Evolutionary conservation across 352 stramenopile species (phyloP).

Genomic region (Pythium sukuiense): DNA sequence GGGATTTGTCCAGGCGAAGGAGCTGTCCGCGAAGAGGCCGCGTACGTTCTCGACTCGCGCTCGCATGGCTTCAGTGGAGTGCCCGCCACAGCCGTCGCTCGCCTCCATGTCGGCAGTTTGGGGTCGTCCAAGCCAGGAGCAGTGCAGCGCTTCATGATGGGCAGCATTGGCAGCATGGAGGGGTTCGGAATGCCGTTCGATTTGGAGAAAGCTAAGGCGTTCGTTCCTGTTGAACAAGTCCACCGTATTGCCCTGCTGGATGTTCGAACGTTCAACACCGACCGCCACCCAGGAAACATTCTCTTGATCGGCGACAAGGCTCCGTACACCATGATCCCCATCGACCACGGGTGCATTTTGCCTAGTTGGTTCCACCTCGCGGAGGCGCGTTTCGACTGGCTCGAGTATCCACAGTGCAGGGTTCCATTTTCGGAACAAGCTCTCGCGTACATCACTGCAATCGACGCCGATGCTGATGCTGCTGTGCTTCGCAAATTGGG

Average conservation of each 20-base stretch:
- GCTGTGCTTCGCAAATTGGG: conserved; percentile 48
- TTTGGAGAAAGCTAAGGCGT: conserved; percentile 50
- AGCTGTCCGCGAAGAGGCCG: conserved; percentile 71
- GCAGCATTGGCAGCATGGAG: conserved; percentile 76
- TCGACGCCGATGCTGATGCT: conserved; percentile 57
- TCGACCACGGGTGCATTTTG: conserved; percentile 77
- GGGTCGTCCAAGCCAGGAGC: conserved; percentile 60
- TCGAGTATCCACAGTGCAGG: conserved; percentile 73
- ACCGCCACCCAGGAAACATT: conserved; percentile 84
- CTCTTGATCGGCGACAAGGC: conserved; percentile 74
- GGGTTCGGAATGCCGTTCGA: conserved; percentile 82
- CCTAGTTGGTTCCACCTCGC: conserved; percentile 82
- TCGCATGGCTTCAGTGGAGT: conserved; percentile 76
- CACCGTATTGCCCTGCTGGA: conserved; percentile 84
- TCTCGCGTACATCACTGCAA: conserved; percentile 50
- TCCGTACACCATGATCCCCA: conserved; percentile 77
- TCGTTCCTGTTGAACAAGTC: conserved; percentile 74
- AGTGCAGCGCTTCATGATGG: conserved; percentile 81
- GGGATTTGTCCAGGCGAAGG: conserved; percentile 67
- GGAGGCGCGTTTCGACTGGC: conserved; percentile 79
- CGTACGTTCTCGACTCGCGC: conserved; percentile 72
- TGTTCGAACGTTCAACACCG: conserved; percentile 84
- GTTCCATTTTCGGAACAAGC: conserved; percentile 47
- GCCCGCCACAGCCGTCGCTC: conserved; percentile 68
- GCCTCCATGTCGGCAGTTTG: conserved; percentile 49